Evolutionary conservation across 768 basidiomycete species (phyloP).

Genomic region (Candolleomyces efflorescens): DNA sequence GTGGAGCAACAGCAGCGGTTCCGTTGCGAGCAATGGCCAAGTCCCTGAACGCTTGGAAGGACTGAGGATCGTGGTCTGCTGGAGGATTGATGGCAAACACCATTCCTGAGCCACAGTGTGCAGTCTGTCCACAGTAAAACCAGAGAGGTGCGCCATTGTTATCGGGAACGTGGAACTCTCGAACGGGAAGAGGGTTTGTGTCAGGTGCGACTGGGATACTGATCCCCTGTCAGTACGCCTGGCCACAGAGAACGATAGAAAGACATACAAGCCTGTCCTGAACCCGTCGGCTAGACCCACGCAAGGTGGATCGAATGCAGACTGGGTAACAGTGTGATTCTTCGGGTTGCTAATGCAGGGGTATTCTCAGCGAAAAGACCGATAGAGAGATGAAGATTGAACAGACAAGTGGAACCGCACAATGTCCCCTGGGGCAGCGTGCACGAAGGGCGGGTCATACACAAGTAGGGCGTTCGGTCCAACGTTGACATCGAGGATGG

Average conservation of each 20-base stretch:
- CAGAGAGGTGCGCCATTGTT: constrained; percentile 40
- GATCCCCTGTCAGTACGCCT: neutral
- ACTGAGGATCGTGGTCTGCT: constrained; percentile 27
- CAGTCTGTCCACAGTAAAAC: constrained; percentile 51
- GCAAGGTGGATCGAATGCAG: constrained; percentile 38
- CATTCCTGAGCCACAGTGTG: constrained; percentile 54
- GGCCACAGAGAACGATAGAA: neutral
- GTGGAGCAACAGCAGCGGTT: neutral
- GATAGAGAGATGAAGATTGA: constrained; percentile 13
- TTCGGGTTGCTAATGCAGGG: constrained; percentile 34
- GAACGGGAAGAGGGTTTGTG: constrained; percentile 32
- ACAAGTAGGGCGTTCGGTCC: constrained; percentile 27
- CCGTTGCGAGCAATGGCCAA: constrained; percentile 32
- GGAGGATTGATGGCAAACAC: constrained; percentile 65
- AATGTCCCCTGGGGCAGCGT: constrained; percentile 40
- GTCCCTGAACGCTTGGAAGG: constrained; percentile 46
- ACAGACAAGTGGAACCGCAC: constrained; percentile 48
- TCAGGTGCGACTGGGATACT: constrained; percentile 42
- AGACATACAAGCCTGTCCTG: constrained; percentile 35
- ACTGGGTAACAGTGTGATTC: constrained; percentile 46
- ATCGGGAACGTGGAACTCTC: constrained; percentile 35
- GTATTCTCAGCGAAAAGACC: neutral
- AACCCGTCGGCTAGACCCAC: constrained; percentile 23
- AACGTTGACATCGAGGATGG: constrained; percentile 29
- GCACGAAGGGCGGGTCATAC: constrained; percentile 31